phyloP scores from a whole-genome alignment of 1,139 yeast genomes.

The Scheffersomyces cryptocercus region DNA sequence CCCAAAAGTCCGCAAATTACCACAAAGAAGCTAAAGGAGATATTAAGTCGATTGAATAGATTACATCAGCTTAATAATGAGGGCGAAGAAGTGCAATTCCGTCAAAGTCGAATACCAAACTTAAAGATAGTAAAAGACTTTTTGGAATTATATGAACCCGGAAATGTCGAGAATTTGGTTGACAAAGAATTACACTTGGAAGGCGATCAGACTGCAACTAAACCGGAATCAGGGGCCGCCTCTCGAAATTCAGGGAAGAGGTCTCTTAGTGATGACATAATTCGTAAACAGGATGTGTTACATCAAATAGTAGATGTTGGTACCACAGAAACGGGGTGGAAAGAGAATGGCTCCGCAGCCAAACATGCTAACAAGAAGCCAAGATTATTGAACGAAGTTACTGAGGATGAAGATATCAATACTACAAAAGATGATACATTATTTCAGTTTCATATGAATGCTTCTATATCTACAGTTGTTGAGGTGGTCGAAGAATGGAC shows the following conservation, averaged over 20 bases:
- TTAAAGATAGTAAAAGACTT: background rate
- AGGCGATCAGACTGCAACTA: background rate
- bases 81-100: background rate
- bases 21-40: constrained; percentile 1
- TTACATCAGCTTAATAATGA: constrained; percentile 1
- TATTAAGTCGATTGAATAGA: constrained; percentile 1
- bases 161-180: background rate
- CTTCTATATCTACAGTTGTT: background rate
- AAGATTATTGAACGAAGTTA: background rate
- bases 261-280: background rate
- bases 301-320: background rate
- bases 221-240: background rate
- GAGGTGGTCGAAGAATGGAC: background rate
- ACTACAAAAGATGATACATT: background rate
- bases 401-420: background rate
- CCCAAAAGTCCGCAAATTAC: constrained; percentile 1
- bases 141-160: background rate
- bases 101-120: background rate
- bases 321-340: background rate
- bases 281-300: constrained; percentile 1
- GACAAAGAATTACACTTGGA: too few species aligned
- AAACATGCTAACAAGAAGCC: background rate
- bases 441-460: background rate
- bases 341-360: background rate
- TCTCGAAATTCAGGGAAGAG: background rate